phyloP scores from a whole-genome alignment of 2,329 filamentous ascomycete species.

The Diplocarpon rosae region DNA sequence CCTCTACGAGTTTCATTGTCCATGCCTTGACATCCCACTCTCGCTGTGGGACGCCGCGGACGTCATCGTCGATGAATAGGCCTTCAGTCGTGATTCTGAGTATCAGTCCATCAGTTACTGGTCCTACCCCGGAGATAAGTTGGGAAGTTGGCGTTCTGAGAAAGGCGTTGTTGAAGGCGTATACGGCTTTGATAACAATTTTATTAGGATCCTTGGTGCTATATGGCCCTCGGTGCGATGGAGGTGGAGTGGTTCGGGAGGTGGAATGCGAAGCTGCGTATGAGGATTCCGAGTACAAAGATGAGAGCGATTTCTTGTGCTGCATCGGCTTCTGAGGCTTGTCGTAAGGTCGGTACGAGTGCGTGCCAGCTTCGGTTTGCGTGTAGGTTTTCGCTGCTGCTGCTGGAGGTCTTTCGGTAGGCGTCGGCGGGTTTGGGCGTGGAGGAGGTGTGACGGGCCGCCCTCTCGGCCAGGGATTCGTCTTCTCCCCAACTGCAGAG shows the following conservation, averaged over 20 bases:
- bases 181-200: conserved; percentile 89
- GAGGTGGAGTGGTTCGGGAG: conserved; percentile 70
- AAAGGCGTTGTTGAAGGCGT: conserved; percentile 82
- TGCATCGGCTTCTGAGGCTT: conserved; percentile 44
- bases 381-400: conserved; percentile 44
- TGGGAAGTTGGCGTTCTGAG: conserved; percentile 84
- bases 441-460: conserved; percentile 31
- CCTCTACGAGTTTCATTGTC: conserved; percentile 88
- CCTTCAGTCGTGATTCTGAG: conserved; percentile 89
- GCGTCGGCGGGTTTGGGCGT: conserved; percentile 26
- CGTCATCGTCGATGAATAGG: conserved; percentile 93
- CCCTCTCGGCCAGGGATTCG: conserved; percentile 58
- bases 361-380: conserved; percentile 49
- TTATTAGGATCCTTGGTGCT: conserved; percentile 87
- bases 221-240: conserved; percentile 68
- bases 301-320: conserved; percentile 54
- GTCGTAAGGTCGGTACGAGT: conserved; percentile 72
- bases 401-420: conserved; percentile 33
- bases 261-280: conserved; percentile 81
- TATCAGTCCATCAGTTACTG: conserved; percentile 85
- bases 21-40: conserved; percentile 99
- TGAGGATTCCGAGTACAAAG: conserved; percentile 71
- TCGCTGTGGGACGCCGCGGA: conserved; percentile 80
- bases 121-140: conserved; percentile 70
- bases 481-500: conserved; percentile 56